Evolutionary conservation across 371 early-diverging fungal species (phyloP).

Genomic region (Haplosporangium sp.): DNA sequence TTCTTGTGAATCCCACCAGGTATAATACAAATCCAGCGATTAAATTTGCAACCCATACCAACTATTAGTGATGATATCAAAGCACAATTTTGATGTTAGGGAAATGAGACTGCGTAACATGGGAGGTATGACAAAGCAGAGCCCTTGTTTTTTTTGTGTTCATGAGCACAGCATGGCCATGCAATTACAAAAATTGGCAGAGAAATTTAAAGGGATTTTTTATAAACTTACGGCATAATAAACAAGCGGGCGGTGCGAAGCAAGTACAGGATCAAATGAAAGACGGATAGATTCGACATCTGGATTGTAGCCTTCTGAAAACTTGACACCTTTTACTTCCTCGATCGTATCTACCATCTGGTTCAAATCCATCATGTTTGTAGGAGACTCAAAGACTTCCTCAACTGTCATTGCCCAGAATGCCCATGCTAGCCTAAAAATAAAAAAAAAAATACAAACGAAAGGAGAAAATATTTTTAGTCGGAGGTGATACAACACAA

Average conservation of each 20-base stretch:
- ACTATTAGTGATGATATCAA: conserved; percentile 4
- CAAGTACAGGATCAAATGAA: conserved; percentile 73
- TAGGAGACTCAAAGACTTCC: conserved; percentile 56
- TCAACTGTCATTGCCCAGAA: conserved; percentile 63
- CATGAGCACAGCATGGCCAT: background rate
- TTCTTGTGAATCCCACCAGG: conserved; percentile 29
- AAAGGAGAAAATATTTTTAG: conserved; percentile 1
- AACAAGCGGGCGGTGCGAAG: conserved; percentile 73
- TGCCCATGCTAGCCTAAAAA: conserved; percentile 67
- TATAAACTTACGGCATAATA: conserved; percentile 62
- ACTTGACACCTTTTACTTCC: conserved; percentile 55
- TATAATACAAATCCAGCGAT: conserved; percentile 19
- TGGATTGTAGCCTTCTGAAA: conserved; percentile 68
- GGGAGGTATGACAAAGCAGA: conserved; percentile 1
- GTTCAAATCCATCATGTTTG: conserved; percentile 56
- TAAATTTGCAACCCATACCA: conserved; percentile 20
- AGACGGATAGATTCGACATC: conserved; percentile 67
- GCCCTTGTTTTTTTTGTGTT: background rate
- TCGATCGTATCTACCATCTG: conserved; percentile 64
- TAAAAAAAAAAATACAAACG: conserved; percentile 1
- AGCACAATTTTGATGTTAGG: background rate
- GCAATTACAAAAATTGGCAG: background rate
- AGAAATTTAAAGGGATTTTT: background rate
- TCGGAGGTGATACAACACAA: background rate
- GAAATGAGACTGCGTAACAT: background rate